These are phyloP conservation scores for Annulohypoxylon nitens DNA, from an alignment of 495 filamentous ascomycete species.

Conservation along the genomic window DNA sequence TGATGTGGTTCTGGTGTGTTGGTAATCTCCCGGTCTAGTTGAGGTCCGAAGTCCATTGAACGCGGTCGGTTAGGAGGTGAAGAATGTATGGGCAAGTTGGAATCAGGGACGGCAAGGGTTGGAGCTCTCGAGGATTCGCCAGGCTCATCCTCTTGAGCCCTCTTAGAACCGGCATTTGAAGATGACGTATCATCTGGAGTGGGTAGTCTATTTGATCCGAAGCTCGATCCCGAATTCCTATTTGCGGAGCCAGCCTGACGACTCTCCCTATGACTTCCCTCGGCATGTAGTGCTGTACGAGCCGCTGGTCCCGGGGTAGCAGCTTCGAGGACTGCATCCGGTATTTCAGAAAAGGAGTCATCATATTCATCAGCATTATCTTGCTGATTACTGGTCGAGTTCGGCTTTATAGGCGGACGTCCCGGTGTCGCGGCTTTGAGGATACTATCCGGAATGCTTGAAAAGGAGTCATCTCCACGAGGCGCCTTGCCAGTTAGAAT, in stretches of 20 bases:
- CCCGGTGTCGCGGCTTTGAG: constrained; percentile 48
- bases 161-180: constrained; percentile 53
- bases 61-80: constrained; percentile 50
- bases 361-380: constrained; percentile 56
- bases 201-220: constrained; percentile 60
- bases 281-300: constrained; percentile 22
- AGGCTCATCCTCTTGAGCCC: constrained; percentile 36
- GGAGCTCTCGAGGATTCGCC: constrained; percentile 27
- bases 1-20: constrained; percentile 47
- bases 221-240: constrained; percentile 50
- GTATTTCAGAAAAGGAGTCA: constrained; percentile 67
- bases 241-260: constrained; percentile 23
- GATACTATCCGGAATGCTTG: constrained; percentile 49
- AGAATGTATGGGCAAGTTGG: constrained; percentile 41
- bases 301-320: constrained; percentile 58
- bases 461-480: constrained; percentile 49
- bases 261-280: constrained; percentile 14
- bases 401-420: constrained; percentile 43
- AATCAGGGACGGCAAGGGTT: constrained; percentile 12
- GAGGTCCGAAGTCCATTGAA: constrained; percentile 47
- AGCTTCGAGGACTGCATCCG: constrained; percentile 60
- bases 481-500: constrained; percentile 46
- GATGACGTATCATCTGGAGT: constrained; percentile 69
- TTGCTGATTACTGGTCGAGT: constrained; percentile 19
- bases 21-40: constrained; percentile 46